A percentile compares a stretch with the other conserved stretches of the same genome.
These are phyloP conservation scores for Gymnopilus junonius DNA, from an alignment of 768 basidiomycete genomes.

Conservation along the genomic window DNA sequence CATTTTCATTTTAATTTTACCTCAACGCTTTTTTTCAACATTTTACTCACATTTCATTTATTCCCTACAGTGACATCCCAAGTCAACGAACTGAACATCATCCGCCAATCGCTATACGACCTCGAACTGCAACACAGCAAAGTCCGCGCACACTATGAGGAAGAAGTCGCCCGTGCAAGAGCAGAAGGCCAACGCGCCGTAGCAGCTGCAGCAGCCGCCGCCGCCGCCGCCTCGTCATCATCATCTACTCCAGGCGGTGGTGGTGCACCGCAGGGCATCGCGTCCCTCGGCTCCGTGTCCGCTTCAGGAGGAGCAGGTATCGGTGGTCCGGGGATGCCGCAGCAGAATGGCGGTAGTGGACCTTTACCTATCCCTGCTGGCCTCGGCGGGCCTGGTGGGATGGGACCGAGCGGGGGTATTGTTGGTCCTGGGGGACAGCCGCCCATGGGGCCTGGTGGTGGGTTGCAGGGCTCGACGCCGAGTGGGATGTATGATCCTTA, in stretches of 20 bases:
- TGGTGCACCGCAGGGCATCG: conserved; percentile 20
- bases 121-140: conserved; percentile 89
- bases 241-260: not conserved
- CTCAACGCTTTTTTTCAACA: not conserved
- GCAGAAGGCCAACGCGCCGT: conserved; percentile 59
- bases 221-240: not conserved
- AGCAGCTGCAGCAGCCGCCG: conserved; percentile 18
- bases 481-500: conserved; percentile 22
- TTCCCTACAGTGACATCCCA: conserved; percentile 66
- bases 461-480: conserved; percentile 19
- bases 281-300: conserved; percentile 20
- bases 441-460: conserved; percentile 23
- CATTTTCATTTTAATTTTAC: conserved; percentile 11
- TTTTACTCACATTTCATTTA: not conserved
- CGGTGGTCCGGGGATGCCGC: not conserved
- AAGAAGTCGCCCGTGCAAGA: conserved; percentile 76
- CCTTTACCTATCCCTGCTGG: not conserved
- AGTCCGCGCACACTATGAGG: conserved; percentile 86
- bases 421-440: conserved; percentile 10
- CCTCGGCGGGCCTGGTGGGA: conserved; percentile 22
- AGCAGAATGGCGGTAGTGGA: conserved; percentile 9
- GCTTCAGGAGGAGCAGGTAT: too few relatives aligned
- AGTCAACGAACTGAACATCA: conserved; percentile 88
- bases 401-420: conserved; percentile 9
- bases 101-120: conserved; percentile 89